These are phyloP conservation scores for Ensete glaucum DNA, from an alignment of 176 grass and related monocot species.

Conservation along the genomic window DNA sequence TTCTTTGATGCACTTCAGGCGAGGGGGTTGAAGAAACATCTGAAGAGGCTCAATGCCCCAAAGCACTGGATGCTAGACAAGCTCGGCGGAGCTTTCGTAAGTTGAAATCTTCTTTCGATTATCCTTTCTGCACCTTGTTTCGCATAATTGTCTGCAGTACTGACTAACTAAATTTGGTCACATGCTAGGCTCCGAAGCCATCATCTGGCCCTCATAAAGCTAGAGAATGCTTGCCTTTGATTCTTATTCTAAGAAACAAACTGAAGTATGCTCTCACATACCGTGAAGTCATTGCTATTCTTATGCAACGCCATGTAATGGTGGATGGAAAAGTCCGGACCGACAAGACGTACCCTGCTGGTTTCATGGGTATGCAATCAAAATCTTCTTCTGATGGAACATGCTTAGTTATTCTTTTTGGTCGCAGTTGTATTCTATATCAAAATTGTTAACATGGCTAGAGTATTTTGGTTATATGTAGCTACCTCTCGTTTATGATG, in stretches of 20 bases:
- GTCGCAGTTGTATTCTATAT: no score
- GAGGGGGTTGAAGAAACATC: neutral
- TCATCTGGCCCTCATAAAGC: neutral
- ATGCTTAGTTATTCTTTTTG: no score
- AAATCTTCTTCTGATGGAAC: no score
- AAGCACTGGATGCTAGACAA: neutral
- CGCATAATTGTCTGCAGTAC: neutral
- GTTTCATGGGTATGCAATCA: neutral
- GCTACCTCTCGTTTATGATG: no score
- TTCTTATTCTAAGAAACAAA: neutral
- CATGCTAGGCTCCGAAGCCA: neutral
- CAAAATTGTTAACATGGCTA: no score
- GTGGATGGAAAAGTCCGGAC: neutral
- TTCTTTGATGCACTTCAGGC: neutral
- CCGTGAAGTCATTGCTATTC: neutral
- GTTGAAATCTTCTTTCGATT: neutral
- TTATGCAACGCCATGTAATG: neutral
- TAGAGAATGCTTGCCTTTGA: neutral
- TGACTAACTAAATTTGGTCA: neutral
- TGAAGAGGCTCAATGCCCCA: slow-evolving; percentile 1
- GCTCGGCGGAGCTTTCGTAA: slow-evolving; percentile 1
- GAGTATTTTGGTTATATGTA: no score
- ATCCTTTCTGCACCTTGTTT: neutral
- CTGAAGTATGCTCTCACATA: neutral
- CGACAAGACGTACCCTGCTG: neutral